These are phyloP conservation scores for Chamaecrista fasciculata DNA, from an alignment of 306 rosid species.

Conservation along the genomic window DNA sequence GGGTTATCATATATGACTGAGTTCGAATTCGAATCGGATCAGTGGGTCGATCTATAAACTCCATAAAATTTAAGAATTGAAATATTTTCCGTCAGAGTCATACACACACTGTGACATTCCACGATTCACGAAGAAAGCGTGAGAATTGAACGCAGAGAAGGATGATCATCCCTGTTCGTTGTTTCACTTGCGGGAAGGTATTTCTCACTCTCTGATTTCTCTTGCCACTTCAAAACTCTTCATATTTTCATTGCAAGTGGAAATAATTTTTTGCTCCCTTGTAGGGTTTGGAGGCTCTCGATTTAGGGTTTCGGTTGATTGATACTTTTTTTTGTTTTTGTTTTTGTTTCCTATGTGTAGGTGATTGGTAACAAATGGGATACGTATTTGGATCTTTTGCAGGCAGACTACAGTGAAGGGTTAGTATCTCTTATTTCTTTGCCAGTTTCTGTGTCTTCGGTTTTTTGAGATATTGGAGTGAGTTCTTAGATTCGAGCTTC, in stretches of 20 bases:
- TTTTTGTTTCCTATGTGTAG: slow-evolving; percentile 36
- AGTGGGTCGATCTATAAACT: too few species aligned
- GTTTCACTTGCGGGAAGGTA: slow-evolving; percentile 75
- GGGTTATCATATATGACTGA: too few species aligned
- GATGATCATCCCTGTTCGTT: slow-evolving; percentile 70
- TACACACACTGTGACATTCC: background rate
- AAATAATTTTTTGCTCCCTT: background rate
- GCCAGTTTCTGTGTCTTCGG: background rate
- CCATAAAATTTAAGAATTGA: too few species aligned
- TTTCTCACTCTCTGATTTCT: background rate
- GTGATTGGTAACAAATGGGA: slow-evolving; percentile 90
- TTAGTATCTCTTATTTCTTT: slow-evolving; percentile 4
- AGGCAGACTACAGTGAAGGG: slow-evolving; percentile 80
- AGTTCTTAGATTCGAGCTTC: background rate
- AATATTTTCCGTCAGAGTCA: background rate
- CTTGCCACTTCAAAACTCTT: too few species aligned
- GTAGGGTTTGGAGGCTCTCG: background rate
- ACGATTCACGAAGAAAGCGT: background rate
- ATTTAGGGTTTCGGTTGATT: slow-evolving; percentile 11
- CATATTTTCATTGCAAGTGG: background rate
- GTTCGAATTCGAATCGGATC: too few species aligned
- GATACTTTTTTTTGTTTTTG: background rate
- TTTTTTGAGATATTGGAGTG: background rate
- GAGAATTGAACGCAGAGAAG: background rate
- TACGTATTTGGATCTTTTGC: slow-evolving; percentile 67